Evolutionary conservation across 2,329 filamentous ascomycete species (phyloP), one percentile per base, ranked within the genome.

Genomic region (Nothomitra cinnamomea): DNA sequence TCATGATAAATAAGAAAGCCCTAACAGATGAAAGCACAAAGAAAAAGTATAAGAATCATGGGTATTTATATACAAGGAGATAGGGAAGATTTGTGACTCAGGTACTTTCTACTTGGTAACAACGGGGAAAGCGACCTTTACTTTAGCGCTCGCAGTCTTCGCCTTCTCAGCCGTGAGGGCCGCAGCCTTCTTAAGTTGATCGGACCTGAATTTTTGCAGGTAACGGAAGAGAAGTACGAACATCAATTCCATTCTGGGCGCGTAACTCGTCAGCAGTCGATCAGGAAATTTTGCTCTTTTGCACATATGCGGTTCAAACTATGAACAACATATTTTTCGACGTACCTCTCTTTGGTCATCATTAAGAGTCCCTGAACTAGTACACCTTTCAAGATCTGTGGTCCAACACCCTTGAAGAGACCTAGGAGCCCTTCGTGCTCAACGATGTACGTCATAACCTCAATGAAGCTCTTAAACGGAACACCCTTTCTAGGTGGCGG

Each of bases 281-380:
- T 17, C 15, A 49, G 15, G 38, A 15, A 4, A 15, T 19, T 19
- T 13, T n/a, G 38, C n/a, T 17, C 2, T n/a, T 56, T 62, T 56
- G 61, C 58, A 45, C n/a, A 47, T 36, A 13, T 4, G 13, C 13
- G 15, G 28, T 25, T 38, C 15, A 35, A 55, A 15, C 24, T 2
- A 45, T 21, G 8, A 12, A 25, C n/a, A 41, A 35, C 32, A 13
- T 19, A 17, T 28, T 28, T 8, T 28, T 28, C 8, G 6, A 47
- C 74, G 60, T 74, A 88, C 85, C 88, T 79, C 70, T 98, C 92
- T 71, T 98, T 98, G 49, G 88, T 92, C 88, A 95, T 98, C 92
- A 98, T 98, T 40, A 98, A 73, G 54, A 98, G 80, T 51, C 92
- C 92, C 65, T 98, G 92, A 1, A 98, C 92, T 50, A 98, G 66